phyloP scores from a whole-genome alignment of 192 early-diverging fungal genomes.

The Backusella parvicylindrica region DNA sequence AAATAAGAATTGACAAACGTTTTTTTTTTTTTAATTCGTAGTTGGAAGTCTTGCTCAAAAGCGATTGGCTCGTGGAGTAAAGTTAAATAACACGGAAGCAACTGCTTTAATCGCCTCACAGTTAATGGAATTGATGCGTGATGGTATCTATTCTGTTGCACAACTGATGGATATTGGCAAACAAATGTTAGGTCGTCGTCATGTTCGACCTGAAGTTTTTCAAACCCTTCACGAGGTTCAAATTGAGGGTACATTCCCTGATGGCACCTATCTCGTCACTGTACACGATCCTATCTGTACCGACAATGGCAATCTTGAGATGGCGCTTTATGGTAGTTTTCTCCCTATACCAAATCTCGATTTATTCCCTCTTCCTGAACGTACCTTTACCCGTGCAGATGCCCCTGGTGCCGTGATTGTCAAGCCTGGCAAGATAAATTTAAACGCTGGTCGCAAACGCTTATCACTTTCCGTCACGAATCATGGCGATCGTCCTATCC shows the following conservation, averaged over 20 bases:
- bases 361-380: conserved; percentile 43
- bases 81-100: conserved; percentile 84
- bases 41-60: conserved; percentile 88
- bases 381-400: conserved; percentile 28
- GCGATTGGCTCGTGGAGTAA: conserved; percentile 83
- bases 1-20: background rate
- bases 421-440: conserved; percentile 60
- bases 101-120: conserved; percentile 87
- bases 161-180: conserved; percentile 87
- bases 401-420: conserved; percentile 66
- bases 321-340: conserved; percentile 88
- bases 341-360: conserved; percentile 65
- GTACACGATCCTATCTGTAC: conserved; percentile 89
- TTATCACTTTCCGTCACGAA: conserved; percentile 78
- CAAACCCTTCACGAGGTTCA: conserved; percentile 79
- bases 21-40: conserved; percentile 1
- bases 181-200: conserved; percentile 80
- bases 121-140: conserved; percentile 85
- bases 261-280: conserved; percentile 93
- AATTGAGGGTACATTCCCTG: conserved; percentile 89
- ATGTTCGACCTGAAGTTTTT: conserved; percentile 73
- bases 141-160: conserved; percentile 83
- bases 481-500: conserved; percentile 90
- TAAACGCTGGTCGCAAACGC: conserved; percentile 78
- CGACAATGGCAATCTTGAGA: conserved; percentile 73